Evolutionary conservation across 495 filamentous ascomycete genomes (phyloP).

Genomic region (Xylaria castorea): DNA sequence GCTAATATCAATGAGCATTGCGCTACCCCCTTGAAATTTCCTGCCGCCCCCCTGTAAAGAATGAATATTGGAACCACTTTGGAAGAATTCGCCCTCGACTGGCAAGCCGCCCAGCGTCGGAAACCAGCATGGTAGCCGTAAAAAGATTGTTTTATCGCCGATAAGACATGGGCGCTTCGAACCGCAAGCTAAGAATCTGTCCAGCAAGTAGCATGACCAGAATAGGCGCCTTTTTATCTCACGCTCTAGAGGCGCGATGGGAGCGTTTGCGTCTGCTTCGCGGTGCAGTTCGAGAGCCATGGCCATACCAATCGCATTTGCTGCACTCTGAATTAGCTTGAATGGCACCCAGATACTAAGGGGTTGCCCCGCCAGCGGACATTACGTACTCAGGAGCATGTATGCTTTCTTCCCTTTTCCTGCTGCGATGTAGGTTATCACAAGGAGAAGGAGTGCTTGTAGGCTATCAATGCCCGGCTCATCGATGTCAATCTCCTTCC

Average conservation of each 20-base stretch:
- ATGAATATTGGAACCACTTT: constrained; percentile 73
- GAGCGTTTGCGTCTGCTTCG: constrained; percentile 64
- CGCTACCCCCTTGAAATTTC: constrained; percentile 70
- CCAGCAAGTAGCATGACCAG: constrained; percentile 84
- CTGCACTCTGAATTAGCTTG: constrained; percentile 46
- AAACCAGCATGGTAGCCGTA: constrained; percentile 76
- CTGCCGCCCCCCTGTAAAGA: constrained; percentile 69
- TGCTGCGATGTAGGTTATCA: constrained; percentile 73
- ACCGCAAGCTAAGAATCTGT: constrained; percentile 78
- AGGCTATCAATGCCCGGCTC: constrained; percentile 78
- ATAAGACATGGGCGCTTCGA: constrained; percentile 80
- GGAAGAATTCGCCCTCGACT: constrained; percentile 77
- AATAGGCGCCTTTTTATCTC: constrained; percentile 79
- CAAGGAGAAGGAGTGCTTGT: constrained; percentile 77
- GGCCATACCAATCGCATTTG: constrained; percentile 80
- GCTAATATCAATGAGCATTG: constrained; percentile 81
- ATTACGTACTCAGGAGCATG: constrained; percentile 75
- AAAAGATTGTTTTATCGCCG: constrained; percentile 72
- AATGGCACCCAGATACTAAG: neutral
- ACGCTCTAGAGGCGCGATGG: constrained; percentile 65
- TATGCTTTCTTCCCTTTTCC: constrained; percentile 86
- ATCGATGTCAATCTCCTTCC: constrained; percentile 74
- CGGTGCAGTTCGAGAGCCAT: constrained; percentile 79
- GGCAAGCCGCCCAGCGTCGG: constrained; percentile 59
- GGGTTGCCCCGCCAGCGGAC: neutral